A percentile compares a stretch with the other conserved stretches of the same genome.
These are phyloP conservation scores for Priceomyces castillae DNA, from an alignment of 805 yeast species.

Conservation along the genomic window DNA sequence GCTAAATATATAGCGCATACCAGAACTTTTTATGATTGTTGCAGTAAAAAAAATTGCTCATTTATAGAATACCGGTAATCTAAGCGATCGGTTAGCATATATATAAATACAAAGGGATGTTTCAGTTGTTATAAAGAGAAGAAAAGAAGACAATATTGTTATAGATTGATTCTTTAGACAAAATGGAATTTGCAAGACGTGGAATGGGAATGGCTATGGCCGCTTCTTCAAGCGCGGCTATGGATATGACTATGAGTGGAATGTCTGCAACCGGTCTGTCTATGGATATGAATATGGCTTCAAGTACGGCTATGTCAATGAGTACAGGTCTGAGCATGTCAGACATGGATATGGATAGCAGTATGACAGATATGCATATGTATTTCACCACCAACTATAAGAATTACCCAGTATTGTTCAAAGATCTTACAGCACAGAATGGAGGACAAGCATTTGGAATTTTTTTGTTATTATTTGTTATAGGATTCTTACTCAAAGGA, in stretches of 20 bases:
- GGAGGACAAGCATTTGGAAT: slow-evolving; percentile 73
- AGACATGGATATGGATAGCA: slow-evolving; percentile 13
- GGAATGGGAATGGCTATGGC: not conserved
- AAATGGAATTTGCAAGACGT: slow-evolving; percentile 24
- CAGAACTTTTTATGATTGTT: slow-evolving; percentile 31
- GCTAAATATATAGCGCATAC: not conserved
- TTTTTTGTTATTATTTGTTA: slow-evolving; percentile 56
- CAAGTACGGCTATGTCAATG: slow-evolving; percentile 5
- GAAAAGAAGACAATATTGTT: no score
- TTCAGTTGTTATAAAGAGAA: no score
- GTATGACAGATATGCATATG: slow-evolving; percentile 51
- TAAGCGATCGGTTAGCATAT: no score
- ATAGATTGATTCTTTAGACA: slow-evolving; percentile 63
- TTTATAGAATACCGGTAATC: slow-evolving; percentile 37
- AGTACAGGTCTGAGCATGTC: not conserved
- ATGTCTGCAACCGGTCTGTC: slow-evolving; percentile 7
- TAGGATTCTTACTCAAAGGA: slow-evolving; percentile 60
- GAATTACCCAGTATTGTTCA: slow-evolving; percentile 63
- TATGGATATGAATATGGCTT: slow-evolving; percentile 12
- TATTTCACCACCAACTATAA: slow-evolving; percentile 50
- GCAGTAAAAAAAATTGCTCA: slow-evolving; percentile 58
- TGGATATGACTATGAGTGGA: slow-evolving; percentile 13
- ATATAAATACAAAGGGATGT: no score
- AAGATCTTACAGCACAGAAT: slow-evolving; percentile 47
- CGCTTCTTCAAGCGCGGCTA: not conserved